A percentile compares a stretch with the other conserved stretches of the same genome.
Evolutionary conservation across 495 filamentous ascomycete species (phyloP).

Genomic region (Articulospora tetracladia): DNA sequence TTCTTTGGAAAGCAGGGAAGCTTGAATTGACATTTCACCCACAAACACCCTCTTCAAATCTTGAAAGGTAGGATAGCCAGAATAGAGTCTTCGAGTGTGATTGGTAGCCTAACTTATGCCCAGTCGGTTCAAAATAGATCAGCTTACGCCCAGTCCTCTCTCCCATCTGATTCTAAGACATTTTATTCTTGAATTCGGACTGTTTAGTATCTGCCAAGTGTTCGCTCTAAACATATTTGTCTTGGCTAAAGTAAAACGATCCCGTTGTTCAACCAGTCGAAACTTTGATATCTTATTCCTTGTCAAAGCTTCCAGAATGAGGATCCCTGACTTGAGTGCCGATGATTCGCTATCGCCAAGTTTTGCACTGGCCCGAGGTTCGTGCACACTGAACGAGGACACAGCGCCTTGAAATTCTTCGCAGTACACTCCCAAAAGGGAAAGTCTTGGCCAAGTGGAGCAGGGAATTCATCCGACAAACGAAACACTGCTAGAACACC

Average conservation of each 20-base stretch:
- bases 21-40: no score
- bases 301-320: not conserved
- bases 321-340: not conserved
- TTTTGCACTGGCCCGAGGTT: not conserved
- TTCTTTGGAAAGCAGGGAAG: no score
- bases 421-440: slow-evolving; percentile 7
- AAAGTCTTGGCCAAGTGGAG: not conserved
- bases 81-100: no score
- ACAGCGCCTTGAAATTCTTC: not conserved
- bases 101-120: no score
- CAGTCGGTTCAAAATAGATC: no score
- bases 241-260: not conserved
- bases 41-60: no score
- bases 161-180: no score
- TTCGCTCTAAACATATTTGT: not conserved
- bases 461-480: slow-evolving; percentile 5
- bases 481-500: slow-evolving; percentile 7
- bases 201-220: not conserved
- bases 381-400: not conserved
- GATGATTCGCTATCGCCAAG: not conserved
- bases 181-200: not conserved
- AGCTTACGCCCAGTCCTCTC: no score
- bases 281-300: not conserved
- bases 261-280: not conserved
- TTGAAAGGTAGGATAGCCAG: no score